Conservation (phyloP, 805 yeast genomes). For the Schwanniomyces vanrijiae region DNA sequence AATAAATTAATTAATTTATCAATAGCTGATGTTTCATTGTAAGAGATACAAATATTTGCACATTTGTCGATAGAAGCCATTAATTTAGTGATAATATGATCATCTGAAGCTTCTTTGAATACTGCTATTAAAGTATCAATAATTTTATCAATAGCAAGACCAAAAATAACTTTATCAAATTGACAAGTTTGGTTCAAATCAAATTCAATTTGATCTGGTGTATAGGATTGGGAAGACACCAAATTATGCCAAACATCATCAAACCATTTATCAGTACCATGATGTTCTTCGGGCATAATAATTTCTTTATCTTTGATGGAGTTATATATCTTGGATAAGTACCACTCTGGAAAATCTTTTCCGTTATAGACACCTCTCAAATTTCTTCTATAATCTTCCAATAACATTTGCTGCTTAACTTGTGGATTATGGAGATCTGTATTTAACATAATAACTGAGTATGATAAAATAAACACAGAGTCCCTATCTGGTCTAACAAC, state of each 20-base stretch:
- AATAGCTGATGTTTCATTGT: slow-evolving; percentile 53
- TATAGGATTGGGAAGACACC: slow-evolving; percentile 46
- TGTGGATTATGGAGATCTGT: slow-evolving; percentile 94
- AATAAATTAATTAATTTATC: slow-evolving; percentile 69
- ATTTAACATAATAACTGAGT: slow-evolving; percentile 90
- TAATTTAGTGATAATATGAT: slow-evolving; percentile 81
- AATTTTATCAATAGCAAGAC: slow-evolving; percentile 59
- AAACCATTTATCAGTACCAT: slow-evolving; percentile 88
- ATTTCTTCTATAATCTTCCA: slow-evolving; percentile 78
- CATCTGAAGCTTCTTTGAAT: slow-evolving; percentile 87
- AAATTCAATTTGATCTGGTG: slow-evolving; percentile 19
- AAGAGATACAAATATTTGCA: slow-evolving; percentile 70
- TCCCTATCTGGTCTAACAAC: slow-evolving; percentile 74
- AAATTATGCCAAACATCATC: slow-evolving; percentile 82
- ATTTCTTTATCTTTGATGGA: slow-evolving; percentile 86
- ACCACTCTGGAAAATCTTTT: slow-evolving; percentile 83
- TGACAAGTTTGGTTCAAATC: slow-evolving; percentile 38
- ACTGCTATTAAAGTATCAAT: slow-evolving; percentile 72
- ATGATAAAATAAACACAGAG: slow-evolving; percentile 84
- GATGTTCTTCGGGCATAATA: slow-evolving; percentile 97
- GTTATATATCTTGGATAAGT: slow-evolving; percentile 72
- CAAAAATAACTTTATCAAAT: slow-evolving; percentile 74
- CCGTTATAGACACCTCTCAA: slow-evolving; percentile 76
- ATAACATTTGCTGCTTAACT: slow-evolving; percentile 86
- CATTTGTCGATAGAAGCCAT: slow-evolving; percentile 87